These are phyloP conservation scores for Priceomyces melissophilus DNA, from an alignment of 805 yeast genomes.

Conservation along the genomic window DNA sequence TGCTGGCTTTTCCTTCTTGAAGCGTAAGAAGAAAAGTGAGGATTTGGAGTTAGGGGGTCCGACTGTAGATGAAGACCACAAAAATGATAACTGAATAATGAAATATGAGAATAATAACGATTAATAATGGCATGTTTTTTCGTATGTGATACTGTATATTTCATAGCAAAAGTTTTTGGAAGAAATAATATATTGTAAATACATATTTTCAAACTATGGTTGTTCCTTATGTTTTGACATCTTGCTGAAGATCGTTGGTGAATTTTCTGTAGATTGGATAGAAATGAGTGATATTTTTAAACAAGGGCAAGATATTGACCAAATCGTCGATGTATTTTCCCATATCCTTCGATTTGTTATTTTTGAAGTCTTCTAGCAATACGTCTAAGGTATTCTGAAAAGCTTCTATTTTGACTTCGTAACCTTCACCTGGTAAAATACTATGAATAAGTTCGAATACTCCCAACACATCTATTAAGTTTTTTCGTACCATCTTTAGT, in stretches of 20 bases:
- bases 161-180: too few relatives aligned
- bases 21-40: constrained; percentile 20
- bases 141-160: too few relatives aligned
- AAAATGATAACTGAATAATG: neutral
- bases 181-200: neutral
- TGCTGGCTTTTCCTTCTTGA: constrained; percentile 34
- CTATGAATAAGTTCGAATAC: constrained; percentile 40
- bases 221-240: neutral
- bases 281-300: constrained; percentile 51
- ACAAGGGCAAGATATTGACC: constrained; percentile 48
- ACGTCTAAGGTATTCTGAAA: constrained; percentile 38
- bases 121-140: too few relatives aligned
- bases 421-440: constrained; percentile 7
- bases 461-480: constrained; percentile 44
- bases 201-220: neutral
- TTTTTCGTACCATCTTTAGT: constrained; percentile 43
- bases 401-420: constrained; percentile 12
- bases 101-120: too few relatives aligned
- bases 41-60: constrained; percentile 6
- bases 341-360: constrained; percentile 28
- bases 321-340: constrained; percentile 45
- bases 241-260: constrained; percentile 19
- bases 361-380: constrained; percentile 43
- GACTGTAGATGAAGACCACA: neutral
- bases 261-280: constrained; percentile 49